phyloP scores from a whole-genome alignment of 169 alveolate species.

The Theileria luwenshuni region DNA sequence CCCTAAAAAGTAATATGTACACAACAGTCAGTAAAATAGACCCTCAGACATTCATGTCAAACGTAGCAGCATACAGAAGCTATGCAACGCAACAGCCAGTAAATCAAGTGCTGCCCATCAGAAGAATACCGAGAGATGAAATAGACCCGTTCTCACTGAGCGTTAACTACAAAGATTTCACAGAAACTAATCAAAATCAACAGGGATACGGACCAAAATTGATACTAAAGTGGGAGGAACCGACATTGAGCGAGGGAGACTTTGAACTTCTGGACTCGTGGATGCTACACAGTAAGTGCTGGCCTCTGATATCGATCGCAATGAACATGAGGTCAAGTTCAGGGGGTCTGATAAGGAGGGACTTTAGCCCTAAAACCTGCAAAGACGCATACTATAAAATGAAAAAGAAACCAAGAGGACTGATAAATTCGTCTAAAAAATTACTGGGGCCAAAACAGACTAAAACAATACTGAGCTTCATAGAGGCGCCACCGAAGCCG shows the following conservation, averaged over 20 bases:
- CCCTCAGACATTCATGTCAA: not conserved
- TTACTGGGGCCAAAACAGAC: slow-evolving; percentile 63
- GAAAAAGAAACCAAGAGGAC: slow-evolving; percentile 54
- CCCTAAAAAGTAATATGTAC: slow-evolving; percentile 22
- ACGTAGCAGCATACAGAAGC: not conserved
- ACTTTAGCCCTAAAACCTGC: slow-evolving; percentile 50
- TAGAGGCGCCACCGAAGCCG: slow-evolving; percentile 48
- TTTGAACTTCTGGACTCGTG: slow-evolving; percentile 64
- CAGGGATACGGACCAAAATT: slow-evolving; percentile 14
- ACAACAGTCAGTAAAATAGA: not conserved
- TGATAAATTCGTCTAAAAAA: slow-evolving; percentile 55
- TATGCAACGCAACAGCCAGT: not conserved
- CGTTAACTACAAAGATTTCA: slow-evolving; percentile 36
- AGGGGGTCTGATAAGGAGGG: slow-evolving; percentile 55
- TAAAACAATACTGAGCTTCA: slow-evolving; percentile 58
- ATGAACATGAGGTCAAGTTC: slow-evolving; percentile 55
- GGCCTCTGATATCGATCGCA: slow-evolving; percentile 64
- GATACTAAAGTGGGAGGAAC: slow-evolving; percentile 43
- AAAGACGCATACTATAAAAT: slow-evolving; percentile 18
- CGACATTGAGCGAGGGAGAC: slow-evolving; percentile 22
- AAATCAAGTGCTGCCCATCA: slow-evolving; percentile 7
- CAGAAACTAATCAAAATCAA: slow-evolving; percentile 3
- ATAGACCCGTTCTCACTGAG: slow-evolving; percentile 37
- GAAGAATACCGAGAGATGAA: slow-evolving; percentile 37
- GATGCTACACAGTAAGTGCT: slow-evolving; percentile 48